Percentiles rank a stretch among this genome's conserved stretches.
Evolutionary conservation across 2,329 filamentous ascomycete genomes (phyloP).

Genomic region (Calonectria hongkongensis): DNA sequence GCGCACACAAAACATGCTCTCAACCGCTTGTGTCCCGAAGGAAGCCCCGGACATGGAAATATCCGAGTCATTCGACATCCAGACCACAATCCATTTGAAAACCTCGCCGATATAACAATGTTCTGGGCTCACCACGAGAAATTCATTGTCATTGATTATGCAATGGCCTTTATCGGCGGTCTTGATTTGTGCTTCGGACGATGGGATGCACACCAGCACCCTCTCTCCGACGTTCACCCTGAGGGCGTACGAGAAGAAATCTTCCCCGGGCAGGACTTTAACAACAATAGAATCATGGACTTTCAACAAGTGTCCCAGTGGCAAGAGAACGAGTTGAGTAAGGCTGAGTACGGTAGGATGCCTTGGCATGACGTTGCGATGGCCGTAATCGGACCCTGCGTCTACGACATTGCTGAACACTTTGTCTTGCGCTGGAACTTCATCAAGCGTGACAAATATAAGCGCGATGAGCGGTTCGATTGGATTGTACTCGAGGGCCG

Average conservation of each 20-base stretch:
- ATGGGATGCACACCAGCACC: slow-evolving; percentile 92
- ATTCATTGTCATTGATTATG: slow-evolving; percentile 95
- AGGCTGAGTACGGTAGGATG: slow-evolving; percentile 95
- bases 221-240: slow-evolving; percentile 90
- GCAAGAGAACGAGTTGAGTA: slow-evolving; percentile 94
- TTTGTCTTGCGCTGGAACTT: slow-evolving; percentile 98
- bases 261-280: slow-evolving; percentile 98
- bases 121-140: slow-evolving; percentile 99
- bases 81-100: slow-evolving; percentile 96
- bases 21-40: slow-evolving; percentile 86
- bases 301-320: slow-evolving; percentile 94
- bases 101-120: slow-evolving; percentile 95
- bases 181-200: slow-evolving; percentile 96
- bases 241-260: slow-evolving; percentile 87
- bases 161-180: slow-evolving; percentile 93
- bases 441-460: slow-evolving; percentile 97
- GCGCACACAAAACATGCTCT: slow-evolving; percentile 93
- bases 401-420: slow-evolving; percentile 96
- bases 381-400: slow-evolving; percentile 90
- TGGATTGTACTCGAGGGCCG: slow-evolving; percentile 89
- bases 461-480: slow-evolving; percentile 87
- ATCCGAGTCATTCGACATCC: slow-evolving; percentile 93
- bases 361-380: slow-evolving; percentile 98
- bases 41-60: slow-evolving; percentile 88
- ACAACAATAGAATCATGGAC: slow-evolving; percentile 97